Evolutionary conservation across 805 yeast genomes (phyloP).

Genomic region (Wickerhamiella shivajii): DNA sequence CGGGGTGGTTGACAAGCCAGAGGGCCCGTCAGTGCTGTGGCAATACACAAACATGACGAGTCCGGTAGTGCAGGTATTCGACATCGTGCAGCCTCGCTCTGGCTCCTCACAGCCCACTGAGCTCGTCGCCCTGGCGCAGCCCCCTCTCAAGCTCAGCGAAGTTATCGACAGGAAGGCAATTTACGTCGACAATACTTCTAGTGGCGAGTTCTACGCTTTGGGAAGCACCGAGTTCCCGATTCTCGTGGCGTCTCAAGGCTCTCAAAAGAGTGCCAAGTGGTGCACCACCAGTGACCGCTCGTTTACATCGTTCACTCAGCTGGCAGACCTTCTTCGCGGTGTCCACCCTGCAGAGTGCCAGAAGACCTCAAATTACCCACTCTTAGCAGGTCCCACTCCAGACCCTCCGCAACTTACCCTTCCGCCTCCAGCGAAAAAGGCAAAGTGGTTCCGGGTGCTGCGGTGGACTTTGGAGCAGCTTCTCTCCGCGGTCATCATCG

Average conservation of each 20-base stretch:
- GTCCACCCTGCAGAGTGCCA: conserved; percentile 21
- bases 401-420: conserved; percentile 10
- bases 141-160: conserved; percentile 14
- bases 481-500: conserved; percentile 25
- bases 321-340: conserved; percentile 13
- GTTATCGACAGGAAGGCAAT: conserved; percentile 30
- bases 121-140: conserved; percentile 27
- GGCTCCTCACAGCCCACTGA: conserved; percentile 9
- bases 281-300: conserved; percentile 12
- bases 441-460: conserved; percentile 13
- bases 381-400: no score
- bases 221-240: conserved; percentile 68
- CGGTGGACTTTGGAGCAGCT: conserved; percentile 28
- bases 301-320: conserved; percentile 6
- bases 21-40: no score
- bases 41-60: no score
- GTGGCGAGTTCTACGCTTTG: conserved; percentile 70
- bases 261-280: conserved; percentile 32
- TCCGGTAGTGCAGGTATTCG: conserved; percentile 68
- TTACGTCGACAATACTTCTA: conserved; percentile 47
- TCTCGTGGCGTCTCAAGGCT: conserved; percentile 54
- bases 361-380: no score
- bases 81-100: conserved; percentile 32
- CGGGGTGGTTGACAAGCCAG: conserved; percentile 46
- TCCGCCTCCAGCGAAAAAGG: conserved; percentile 6